phyloP scores from a whole-genome alignment of 257 asterid genomes.

The Lycium barbarum region DNA sequence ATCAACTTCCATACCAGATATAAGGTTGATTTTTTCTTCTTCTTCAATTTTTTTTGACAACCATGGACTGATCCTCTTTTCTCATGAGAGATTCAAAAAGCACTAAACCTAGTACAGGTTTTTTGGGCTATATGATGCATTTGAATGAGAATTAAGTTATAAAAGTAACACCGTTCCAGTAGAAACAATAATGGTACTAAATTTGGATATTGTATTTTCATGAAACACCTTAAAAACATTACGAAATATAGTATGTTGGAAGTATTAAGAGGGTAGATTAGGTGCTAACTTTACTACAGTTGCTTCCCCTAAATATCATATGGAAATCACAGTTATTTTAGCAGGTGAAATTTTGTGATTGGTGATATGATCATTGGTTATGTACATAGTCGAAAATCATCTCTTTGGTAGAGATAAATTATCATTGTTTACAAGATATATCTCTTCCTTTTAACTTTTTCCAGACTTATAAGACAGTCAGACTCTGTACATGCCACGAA shows the following conservation, averaged over 20 bases:
- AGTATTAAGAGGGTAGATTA: conserved; percentile 22
- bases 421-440: conserved; percentile 7
- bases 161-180: background rate
- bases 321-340: conserved; percentile 14
- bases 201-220: background rate
- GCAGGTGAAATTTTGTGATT: background rate
- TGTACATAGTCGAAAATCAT: background rate
- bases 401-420: background rate
- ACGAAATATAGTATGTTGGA: background rate
- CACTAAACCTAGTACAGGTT: background rate
- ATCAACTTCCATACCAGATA: background rate
- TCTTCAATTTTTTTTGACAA: background rate
- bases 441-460: background rate
- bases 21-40: background rate
- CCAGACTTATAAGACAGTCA: background rate
- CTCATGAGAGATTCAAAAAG: conserved; percentile 1
- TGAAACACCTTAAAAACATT: background rate
- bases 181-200: background rate
- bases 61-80: conserved; percentile 7
- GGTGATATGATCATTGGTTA: conserved; percentile 16
- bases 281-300: background rate
- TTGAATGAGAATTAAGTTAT: background rate
- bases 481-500: background rate
- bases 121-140: background rate
- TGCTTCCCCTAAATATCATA: conserved; percentile 12